Evolutionary conservation across 108 stramenopile genomes (phyloP).

Genomic region (Asterionellopsis glacialis): DNA sequence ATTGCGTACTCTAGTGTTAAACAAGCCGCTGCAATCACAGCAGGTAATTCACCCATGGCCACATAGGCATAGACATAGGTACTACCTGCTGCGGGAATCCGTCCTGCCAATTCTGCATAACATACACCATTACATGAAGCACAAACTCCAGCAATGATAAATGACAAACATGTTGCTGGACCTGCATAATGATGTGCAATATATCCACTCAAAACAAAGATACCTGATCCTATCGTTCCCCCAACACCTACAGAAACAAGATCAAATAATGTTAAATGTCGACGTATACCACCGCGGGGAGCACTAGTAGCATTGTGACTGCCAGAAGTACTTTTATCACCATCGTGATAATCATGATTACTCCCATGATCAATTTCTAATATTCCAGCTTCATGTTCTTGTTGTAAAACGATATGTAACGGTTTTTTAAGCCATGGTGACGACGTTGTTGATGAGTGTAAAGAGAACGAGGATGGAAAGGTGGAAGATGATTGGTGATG

Average conservation of each 20-base stretch:
- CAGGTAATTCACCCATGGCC: slow-evolving; percentile 80
- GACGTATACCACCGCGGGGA: slow-evolving; percentile 6
- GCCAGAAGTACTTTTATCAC: too few species aligned
- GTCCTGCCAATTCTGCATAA: slow-evolving; percentile 83
- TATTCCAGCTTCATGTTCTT: not conserved
- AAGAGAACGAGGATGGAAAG: not conserved
- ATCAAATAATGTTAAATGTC: slow-evolving; percentile 71
- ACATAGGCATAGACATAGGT: slow-evolving; percentile 79
- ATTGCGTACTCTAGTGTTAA: slow-evolving; percentile 83
- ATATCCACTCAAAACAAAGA: slow-evolving; percentile 87
- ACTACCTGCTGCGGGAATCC: slow-evolving; percentile 71
- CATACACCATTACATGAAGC: slow-evolving; percentile 67
- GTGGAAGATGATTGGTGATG: too few species aligned
- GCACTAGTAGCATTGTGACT: not conserved
- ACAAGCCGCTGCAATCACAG: slow-evolving; percentile 74
- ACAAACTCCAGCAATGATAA: slow-evolving; percentile 63
- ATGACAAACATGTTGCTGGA: slow-evolving; percentile 72
- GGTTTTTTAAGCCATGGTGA: not conserved
- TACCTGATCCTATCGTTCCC: slow-evolving; percentile 82
- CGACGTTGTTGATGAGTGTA: not conserved
- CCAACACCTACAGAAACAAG: slow-evolving; percentile 83
- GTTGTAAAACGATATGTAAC: not conserved
- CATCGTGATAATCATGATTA: too few species aligned
- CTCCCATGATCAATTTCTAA: too few species aligned
- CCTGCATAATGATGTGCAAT: slow-evolving; percentile 84